Evolutionary conservation across 2,329 filamentous ascomycete genomes (phyloP).

Genomic region (Cladophialophora bantiana): DNA sequence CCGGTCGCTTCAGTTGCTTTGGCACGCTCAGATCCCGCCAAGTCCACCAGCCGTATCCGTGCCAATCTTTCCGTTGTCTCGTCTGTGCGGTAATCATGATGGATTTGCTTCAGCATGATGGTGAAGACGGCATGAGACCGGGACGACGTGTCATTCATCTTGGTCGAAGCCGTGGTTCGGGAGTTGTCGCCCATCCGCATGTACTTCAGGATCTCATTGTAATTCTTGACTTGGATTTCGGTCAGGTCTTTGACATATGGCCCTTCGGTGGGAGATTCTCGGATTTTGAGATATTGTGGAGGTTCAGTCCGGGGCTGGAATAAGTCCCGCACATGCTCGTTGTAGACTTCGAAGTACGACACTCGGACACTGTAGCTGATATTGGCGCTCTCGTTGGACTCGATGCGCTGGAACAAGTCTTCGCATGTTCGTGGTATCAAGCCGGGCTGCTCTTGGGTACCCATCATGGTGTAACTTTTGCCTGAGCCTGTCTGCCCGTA

Average conservation of each 20-base stretch:
- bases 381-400: constrained; percentile 81
- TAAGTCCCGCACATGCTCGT: constrained; percentile 95
- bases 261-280: constrained; percentile 91
- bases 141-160: constrained; percentile 99
- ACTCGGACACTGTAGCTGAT: constrained; percentile 97
- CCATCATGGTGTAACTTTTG: constrained; percentile 99
- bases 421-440: constrained; percentile 95
- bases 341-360: constrained; percentile 99
- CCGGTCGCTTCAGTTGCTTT: constrained; percentile 96
- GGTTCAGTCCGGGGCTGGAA: constrained; percentile 80
- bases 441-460: constrained; percentile 80
- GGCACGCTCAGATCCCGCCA: constrained; percentile 92
- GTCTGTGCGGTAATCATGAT: constrained; percentile 96
- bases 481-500: constrained; percentile 98
- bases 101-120: constrained; percentile 96
- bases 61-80: constrained; percentile 95
- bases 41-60: constrained; percentile 90
- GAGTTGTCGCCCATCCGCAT: constrained; percentile 91
- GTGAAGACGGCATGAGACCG: constrained; percentile 98
- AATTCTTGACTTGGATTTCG: constrained; percentile 87
- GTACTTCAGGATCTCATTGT: constrained; percentile 83
- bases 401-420: constrained; percentile 93
- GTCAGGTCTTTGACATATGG: constrained; percentile 97
- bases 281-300: constrained; percentile 93
- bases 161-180: constrained; percentile 89